phyloP scores from a whole-genome alignment of 2,329 filamentous ascomycete species.

The Apiospora hydei region DNA sequence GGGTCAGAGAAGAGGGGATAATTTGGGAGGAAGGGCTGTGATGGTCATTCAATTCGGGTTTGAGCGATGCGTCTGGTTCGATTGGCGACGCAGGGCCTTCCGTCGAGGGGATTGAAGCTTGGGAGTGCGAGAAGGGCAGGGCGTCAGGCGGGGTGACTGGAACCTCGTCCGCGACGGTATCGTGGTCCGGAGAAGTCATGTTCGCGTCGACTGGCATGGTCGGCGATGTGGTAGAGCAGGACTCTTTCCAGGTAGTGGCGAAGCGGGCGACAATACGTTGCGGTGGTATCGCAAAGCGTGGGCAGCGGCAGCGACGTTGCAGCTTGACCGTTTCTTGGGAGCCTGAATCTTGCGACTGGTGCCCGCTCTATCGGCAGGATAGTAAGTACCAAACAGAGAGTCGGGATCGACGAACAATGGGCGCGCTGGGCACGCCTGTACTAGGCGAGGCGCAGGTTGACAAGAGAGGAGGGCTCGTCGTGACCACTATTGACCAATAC shows the following conservation, averaged over 20 bases:
- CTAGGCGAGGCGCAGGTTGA: background rate
- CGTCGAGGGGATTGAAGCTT: conserved; percentile 65
- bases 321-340: conserved; percentile 16
- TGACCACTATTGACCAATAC: background rate
- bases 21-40: conserved; percentile 49
- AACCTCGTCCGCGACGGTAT: conserved; percentile 35
- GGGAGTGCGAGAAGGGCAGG: conserved; percentile 48
- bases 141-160: conserved; percentile 44
- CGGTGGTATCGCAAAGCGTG: conserved; percentile 1
- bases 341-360: conserved; percentile 15
- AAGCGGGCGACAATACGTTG: background rate
- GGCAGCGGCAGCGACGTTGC: background rate
- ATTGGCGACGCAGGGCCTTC: conserved; percentile 61
- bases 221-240: background rate
- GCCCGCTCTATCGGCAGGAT: conserved; percentile 10
- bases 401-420: background rate
- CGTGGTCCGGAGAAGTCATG: conserved; percentile 9
- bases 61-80: conserved; percentile 57
- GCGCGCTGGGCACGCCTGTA: conserved; percentile 10
- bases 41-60: conserved; percentile 58
- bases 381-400: background rate
- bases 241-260: background rate
- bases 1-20: conserved; percentile 65
- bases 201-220: conserved; percentile 24
- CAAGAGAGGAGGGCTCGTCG: background rate